A percentile compares a stretch with the other conserved stretches of the same genome.
phyloP scores from a whole-genome alignment of 305 asterid genomes.

The Ruellia speciosa region DNA sequence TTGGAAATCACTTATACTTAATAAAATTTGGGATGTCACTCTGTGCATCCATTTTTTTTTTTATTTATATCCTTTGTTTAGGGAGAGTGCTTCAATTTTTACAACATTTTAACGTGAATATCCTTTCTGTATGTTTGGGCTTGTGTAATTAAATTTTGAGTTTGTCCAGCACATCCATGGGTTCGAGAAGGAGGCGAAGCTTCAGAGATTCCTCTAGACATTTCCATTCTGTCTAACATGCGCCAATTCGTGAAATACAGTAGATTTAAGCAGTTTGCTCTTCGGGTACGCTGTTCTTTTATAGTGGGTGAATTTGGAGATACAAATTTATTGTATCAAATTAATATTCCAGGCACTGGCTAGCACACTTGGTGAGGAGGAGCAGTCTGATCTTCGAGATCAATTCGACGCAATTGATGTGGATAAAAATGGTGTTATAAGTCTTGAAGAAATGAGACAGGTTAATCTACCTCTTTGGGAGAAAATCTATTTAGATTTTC shows the following conservation, averaged over 20 bases:
- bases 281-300: constrained; percentile 51
- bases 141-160: constrained; percentile 18
- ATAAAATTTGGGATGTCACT: neutral
- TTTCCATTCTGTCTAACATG: constrained; percentile 78
- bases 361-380: constrained; percentile 78
- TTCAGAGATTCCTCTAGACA: constrained; percentile 90
- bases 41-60: neutral
- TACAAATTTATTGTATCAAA: constrained; percentile 4
- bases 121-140: constrained; percentile 2
- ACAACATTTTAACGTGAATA: neutral
- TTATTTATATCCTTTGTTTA: no score
- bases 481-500: neutral
- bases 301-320: neutral
- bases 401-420: constrained; percentile 93
- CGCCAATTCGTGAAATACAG: constrained; percentile 83
- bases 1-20: no score
- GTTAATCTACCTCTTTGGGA: constrained; percentile 25
- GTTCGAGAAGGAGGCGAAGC: constrained; percentile 98
- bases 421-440: constrained; percentile 86
- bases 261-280: constrained; percentile 87
- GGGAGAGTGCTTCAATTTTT: neutral
- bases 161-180: constrained; percentile 87
- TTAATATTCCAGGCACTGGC: constrained; percentile 62
- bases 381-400: constrained; percentile 69
- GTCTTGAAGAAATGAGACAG: constrained; percentile 98